Evolutionary conservation across 2,329 filamentous ascomycete species (phyloP).

Genomic region (Cytospora piceicola): DNA sequence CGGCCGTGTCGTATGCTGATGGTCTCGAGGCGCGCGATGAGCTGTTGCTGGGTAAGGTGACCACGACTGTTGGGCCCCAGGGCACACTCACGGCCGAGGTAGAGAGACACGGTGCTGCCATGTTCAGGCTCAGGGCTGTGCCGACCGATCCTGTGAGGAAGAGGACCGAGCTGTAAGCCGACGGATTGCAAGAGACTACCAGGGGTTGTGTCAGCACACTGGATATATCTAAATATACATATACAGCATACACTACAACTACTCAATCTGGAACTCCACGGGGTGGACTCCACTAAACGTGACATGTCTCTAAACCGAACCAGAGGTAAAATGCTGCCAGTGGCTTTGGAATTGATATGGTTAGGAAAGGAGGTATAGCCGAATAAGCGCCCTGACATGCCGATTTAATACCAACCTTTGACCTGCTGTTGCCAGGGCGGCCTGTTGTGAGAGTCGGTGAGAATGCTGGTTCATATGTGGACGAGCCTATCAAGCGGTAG

Average conservation of each 20-base stretch:
- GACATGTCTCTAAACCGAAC: not conserved
- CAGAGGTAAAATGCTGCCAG: not conserved
- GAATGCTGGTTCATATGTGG: no score
- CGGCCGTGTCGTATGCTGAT: constrained; percentile 51
- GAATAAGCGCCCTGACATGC: no score
- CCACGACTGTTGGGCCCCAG: constrained; percentile 43
- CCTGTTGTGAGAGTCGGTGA: no score
- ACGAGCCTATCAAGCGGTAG: not conserved
- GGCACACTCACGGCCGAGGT: constrained; percentile 50
- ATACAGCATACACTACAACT: no score
- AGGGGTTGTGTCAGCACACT: not conserved
- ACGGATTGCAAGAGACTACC: not conserved
- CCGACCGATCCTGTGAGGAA: constrained; percentile 38
- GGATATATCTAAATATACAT: not conserved
- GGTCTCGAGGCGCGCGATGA: constrained; percentile 48
- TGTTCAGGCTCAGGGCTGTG: constrained; percentile 50
- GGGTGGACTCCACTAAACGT: not conserved
- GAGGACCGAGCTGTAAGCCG: constrained; percentile 47
- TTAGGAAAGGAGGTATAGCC: not conserved
- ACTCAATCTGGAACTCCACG: not conserved
- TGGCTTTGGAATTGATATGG: not conserved
- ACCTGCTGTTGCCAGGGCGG: no score
- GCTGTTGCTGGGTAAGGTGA: constrained; percentile 52
- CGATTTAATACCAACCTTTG: no score
- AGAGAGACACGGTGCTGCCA: constrained; percentile 52